Evolutionary conservation across 2,329 filamentous ascomycete genomes (phyloP).

Genomic region (Fusarium euwallaceae): DNA sequence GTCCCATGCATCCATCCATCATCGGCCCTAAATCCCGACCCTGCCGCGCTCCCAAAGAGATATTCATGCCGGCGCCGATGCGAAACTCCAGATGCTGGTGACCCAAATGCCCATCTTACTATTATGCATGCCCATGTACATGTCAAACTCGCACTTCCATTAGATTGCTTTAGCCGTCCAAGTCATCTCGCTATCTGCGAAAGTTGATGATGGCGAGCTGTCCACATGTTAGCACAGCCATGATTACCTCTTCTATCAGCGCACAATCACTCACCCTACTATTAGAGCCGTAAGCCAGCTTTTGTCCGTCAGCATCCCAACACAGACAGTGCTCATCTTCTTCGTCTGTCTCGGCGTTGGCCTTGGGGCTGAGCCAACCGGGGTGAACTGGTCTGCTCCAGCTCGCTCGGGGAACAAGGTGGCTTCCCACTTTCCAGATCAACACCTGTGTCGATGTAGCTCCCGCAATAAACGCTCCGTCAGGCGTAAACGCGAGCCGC

Average conservation of each 20-base stretch:
- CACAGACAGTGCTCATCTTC: slow-evolving; percentile 72
- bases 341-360: slow-evolving; percentile 66
- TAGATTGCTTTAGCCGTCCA: neutral
- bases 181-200: slow-evolving; percentile 51
- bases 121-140: slow-evolving; percentile 1
- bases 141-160: neutral
- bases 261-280: slow-evolving; percentile 65
- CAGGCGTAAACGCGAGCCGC: slow-evolving; percentile 72
- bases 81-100: slow-evolving; percentile 10
- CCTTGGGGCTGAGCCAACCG: slow-evolving; percentile 71
- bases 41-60: neutral
- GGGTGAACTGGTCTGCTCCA: slow-evolving; percentile 69
- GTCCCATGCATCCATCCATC: slow-evolving; percentile 8
- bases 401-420: slow-evolving; percentile 69
- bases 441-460: slow-evolving; percentile 70
- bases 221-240: slow-evolving; percentile 24
- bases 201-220: slow-evolving; percentile 67
- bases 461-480: slow-evolving; percentile 73
- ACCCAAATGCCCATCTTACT: slow-evolving; percentile 10
- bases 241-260: no score
- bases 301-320: slow-evolving; percentile 73
- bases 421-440: slow-evolving; percentile 75
- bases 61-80: neutral
- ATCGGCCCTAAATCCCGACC: slow-evolving; percentile 12
- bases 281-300: slow-evolving; percentile 73